Evolutionary conservation across 116 monocot species (phyloP), one percentile per base, ranked within the genome.

Genomic region (Dioscorea cayenensis): DNA sequence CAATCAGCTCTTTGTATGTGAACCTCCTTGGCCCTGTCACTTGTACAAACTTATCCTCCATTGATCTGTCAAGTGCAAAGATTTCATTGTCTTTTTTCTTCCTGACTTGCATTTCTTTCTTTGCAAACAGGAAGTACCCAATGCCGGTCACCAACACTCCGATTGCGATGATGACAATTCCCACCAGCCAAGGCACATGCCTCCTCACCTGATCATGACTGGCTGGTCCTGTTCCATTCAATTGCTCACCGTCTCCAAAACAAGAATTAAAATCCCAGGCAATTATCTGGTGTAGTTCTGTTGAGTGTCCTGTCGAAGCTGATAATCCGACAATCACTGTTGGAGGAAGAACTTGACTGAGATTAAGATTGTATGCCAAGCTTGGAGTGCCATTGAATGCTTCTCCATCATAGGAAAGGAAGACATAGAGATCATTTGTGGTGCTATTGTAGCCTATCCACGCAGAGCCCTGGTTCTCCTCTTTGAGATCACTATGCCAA

Each of bases 391-490:
- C 64, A 17, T 49, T 63, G 17, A 21, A 29, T 28, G 9, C 21
- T 12, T 68, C 61, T 12, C 7, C 14, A 27, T 65, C 32, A 16
- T 69, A 71, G 14, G 74, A 67, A 8, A 87, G 65, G 67, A 48
- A 60, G 27, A 79, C 83, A 4, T 51, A 69, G 28, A 89, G 29
- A 20, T 66, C 52, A 0, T 18, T 49, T 5, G 68, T 65, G 8
- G 49, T 66, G 9, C 73, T 55, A 55, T 83, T 73, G 79, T 81
- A 84, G 63, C 7, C 14, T 49, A 84, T 65, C 71, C 36, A 35
- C 7, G 78, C 84, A n/a, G 64, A 48, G 22, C 49, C 73, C 2
- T 16, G 48, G 7, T 63, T 28, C 19, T 37, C 69, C 28, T 75
- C 14, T 17, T 21, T 66, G 68, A 81, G 69, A 59, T 7, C 55